Evolutionary conservation across 805 yeast species (phyloP).

Genomic region (Naumovozyma baii): DNA sequence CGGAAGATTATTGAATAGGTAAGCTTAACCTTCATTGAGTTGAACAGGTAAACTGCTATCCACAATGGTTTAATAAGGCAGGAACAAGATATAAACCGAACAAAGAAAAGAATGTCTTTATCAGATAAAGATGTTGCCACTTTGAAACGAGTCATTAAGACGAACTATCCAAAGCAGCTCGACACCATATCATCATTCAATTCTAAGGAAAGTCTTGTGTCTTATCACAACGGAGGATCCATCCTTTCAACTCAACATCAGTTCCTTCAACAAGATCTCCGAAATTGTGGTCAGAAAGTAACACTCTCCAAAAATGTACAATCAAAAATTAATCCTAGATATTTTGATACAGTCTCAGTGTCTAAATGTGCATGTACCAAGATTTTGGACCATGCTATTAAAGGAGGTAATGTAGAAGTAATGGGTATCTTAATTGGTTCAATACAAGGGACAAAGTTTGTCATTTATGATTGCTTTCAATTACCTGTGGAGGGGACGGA

Average conservation of each 20-base stretch:
- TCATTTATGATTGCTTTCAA: constrained; percentile 73
- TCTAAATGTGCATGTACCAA: constrained; percentile 65
- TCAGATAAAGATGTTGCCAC: background rate
- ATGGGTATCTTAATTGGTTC: constrained; percentile 94
- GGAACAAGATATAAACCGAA: background rate
- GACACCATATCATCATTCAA: background rate
- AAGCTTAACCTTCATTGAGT: too few species aligned
- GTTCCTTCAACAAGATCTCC: background rate
- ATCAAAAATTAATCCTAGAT: constrained; percentile 1
- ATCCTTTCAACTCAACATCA: background rate
- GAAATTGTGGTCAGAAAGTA: background rate
- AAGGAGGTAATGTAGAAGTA: constrained; percentile 81
- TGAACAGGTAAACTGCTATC: too few species aligned
- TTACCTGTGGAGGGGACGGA: constrained; percentile 95
- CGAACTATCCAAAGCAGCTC: background rate
- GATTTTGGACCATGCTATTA: constrained; percentile 69
- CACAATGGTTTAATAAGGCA: too few species aligned
- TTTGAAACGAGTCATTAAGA: background rate
- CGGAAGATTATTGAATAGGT: too few species aligned
- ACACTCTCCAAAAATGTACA: background rate
- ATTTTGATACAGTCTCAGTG: constrained; percentile 28
- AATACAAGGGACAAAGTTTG: constrained; percentile 43
- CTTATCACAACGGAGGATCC: background rate
- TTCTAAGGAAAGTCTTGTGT: background rate
- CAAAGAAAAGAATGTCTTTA: background rate